A percentile compares a stretch with the other conserved stretches of the same genome.
Conservation (phyloP, 2,329 filamentous ascomycete genomes). For the Penicillium sp. region DNA sequence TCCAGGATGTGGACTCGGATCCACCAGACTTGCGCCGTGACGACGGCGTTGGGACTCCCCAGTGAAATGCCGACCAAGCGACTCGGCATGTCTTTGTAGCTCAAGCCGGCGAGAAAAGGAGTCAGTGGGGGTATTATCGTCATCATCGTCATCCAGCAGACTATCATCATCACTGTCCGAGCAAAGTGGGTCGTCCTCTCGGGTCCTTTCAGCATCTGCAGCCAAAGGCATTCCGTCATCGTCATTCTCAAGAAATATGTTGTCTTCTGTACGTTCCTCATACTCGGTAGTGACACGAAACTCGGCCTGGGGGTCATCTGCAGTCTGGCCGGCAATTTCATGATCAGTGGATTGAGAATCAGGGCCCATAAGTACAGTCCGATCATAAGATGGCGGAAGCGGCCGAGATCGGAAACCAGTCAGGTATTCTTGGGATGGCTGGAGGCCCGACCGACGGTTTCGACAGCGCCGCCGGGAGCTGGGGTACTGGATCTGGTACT, state of each 20-base stretch:
- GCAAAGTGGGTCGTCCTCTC: constrained; percentile 27
- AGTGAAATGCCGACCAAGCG: constrained; percentile 17
- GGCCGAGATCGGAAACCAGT: constrained; percentile 35
- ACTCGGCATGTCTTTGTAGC: constrained; percentile 23
- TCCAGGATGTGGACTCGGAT: constrained; percentile 20
- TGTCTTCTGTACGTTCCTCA: constrained; percentile 33
- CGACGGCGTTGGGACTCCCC: constrained; percentile 19
- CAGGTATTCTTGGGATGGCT: constrained; percentile 40
- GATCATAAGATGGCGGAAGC: constrained; percentile 25
- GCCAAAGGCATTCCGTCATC: constrained; percentile 21
- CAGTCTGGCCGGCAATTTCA: constrained; percentile 9
- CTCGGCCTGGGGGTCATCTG: constrained; percentile 22
- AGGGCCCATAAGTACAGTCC: constrained; percentile 21
- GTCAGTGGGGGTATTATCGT: constrained; percentile 15
- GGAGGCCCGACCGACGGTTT: constrained; percentile 26
- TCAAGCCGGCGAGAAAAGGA: constrained; percentile 24
- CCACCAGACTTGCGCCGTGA: constrained; percentile 24
- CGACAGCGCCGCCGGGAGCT: constrained; percentile 26
- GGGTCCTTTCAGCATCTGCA: constrained; percentile 26
- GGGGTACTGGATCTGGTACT: constrained; percentile 67
- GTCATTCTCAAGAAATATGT: constrained; percentile 34
- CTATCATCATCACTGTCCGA: constrained; percentile 32
- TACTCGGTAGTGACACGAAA: constrained; percentile 36
- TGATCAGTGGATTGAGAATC: constrained; percentile 23
- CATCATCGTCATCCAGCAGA: constrained; percentile 26